phyloP scores from a whole-genome alignment of 164 flowering plant genomes.

The Kalanchoe fedtschenkoi region DNA sequence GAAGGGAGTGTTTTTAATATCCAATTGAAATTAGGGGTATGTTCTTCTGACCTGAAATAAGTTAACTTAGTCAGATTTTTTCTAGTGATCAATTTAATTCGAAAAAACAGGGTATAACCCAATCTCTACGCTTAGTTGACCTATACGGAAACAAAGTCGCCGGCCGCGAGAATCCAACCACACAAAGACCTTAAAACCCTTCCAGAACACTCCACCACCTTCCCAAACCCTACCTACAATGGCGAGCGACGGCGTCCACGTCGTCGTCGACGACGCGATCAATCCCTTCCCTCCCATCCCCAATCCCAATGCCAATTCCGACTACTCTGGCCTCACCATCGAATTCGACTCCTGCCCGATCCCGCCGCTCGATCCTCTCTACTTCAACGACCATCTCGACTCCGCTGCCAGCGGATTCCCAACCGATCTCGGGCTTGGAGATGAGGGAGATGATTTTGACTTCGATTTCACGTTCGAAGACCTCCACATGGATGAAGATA shows the following conservation, averaged over 20 bases:
- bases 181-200: too few species aligned
- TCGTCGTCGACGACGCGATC: neutral
- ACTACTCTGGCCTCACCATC: neutral
- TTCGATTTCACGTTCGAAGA: conserved; percentile 1
- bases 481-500: neutral
- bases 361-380: conserved; percentile 3
- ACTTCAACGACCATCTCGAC: neutral
- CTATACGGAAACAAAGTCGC: neutral
- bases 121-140: too few species aligned
- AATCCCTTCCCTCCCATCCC: neutral
- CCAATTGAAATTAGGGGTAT: too few species aligned
- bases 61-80: too few species aligned
- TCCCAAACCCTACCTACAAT: neutral
- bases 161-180: too few species aligned
- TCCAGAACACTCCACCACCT: neutral
- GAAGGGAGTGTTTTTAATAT: too few species aligned
- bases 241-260: neutral
- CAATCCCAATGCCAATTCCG: neutral
- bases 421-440: neutral
- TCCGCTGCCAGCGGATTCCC: neutral
- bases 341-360: conserved; percentile 1
- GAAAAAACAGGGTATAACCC: too few species aligned
- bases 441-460: neutral
- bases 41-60: too few species aligned
- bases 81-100: too few species aligned